Evolutionary conservation across 257 asterid species (phyloP).

Genomic region (Nicotiana obtusifolia): DNA sequence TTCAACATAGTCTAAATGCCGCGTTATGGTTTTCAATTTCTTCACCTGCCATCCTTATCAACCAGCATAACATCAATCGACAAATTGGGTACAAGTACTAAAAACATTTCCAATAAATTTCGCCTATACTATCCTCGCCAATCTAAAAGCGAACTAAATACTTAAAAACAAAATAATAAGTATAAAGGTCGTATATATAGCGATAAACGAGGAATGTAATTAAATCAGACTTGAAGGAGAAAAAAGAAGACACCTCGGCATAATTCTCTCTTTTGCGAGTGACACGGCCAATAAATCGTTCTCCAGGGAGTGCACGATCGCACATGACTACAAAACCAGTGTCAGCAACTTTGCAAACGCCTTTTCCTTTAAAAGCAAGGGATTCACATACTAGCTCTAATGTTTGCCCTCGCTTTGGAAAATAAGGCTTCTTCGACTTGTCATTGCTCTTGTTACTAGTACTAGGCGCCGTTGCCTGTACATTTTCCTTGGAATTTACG

Average conservation of each 20-base stretch:
- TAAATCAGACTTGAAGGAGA: neutral
- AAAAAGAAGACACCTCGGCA: constrained; percentile 53
- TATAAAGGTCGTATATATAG: neutral
- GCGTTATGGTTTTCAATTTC: constrained; percentile 65
- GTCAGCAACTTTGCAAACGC: constrained; percentile 74
- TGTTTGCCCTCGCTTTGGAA: constrained; percentile 84
- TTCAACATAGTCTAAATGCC: constrained; percentile 68
- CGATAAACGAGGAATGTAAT: no score
- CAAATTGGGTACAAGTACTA: neutral
- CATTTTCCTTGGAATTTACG: neutral
- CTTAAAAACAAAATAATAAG: neutral
- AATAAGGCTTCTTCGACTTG: constrained; percentile 22
- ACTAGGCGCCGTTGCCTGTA: constrained; percentile 6
- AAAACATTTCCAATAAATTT: neutral
- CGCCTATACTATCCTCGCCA: neutral
- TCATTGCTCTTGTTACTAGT: neutral
- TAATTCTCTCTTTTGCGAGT: constrained; percentile 67
- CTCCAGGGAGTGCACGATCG: constrained; percentile 93
- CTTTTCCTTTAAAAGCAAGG: constrained; percentile 88
- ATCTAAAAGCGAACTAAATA: neutral
- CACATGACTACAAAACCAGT: constrained; percentile 82
- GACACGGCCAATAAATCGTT: constrained; percentile 75
- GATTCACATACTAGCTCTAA: constrained; percentile 81
- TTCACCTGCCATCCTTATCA: constrained; percentile 51
- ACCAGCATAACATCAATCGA: constrained; percentile 3